Evolutionary conservation across 1,284 basidiomycete genomes (phyloP).

Genomic region (Ustilago hordei): DNA sequence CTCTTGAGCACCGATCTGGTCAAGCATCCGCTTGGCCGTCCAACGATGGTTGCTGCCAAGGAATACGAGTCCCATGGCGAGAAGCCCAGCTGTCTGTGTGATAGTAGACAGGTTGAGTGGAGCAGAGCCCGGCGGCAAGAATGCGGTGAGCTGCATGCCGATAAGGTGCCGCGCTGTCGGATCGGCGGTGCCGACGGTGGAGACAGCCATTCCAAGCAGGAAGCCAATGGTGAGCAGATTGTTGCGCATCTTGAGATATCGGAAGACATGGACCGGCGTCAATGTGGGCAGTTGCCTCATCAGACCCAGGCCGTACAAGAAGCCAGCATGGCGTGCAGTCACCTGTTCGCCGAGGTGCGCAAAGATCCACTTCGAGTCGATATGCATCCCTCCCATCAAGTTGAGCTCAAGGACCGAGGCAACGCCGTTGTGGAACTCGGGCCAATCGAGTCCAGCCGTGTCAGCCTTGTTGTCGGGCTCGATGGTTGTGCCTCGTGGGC

Average conservation of each 20-base stretch:
- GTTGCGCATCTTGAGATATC: slow-evolving; percentile 93
- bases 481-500: slow-evolving; percentile 47
- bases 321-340: slow-evolving; percentile 95
- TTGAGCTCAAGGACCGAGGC: slow-evolving; percentile 83
- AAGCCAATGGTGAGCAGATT: slow-evolving; percentile 93
- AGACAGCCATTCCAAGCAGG: slow-evolving; percentile 88
- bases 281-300: slow-evolving; percentile 89
- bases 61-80: slow-evolving; percentile 90
- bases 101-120: slow-evolving; percentile 90
- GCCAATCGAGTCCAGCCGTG: slow-evolving; percentile 77
- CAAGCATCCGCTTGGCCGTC: slow-evolving; percentile 90
- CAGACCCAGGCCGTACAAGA: slow-evolving; percentile 90
- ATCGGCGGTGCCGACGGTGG: slow-evolving; percentile 89
- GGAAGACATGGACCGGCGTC: slow-evolving; percentile 83
- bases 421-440: slow-evolving; percentile 96
- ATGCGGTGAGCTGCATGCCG: slow-evolving; percentile 90
- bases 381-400: slow-evolving; percentile 75
- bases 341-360: slow-evolving; percentile 54
- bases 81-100: slow-evolving; percentile 88
- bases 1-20: slow-evolving; percentile 82
- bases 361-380: slow-evolving; percentile 68
- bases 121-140: slow-evolving; percentile 86
- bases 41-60: slow-evolving; percentile 86
- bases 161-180: slow-evolving; percentile 88
- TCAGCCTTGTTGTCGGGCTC: slow-evolving; percentile 50